Percentiles rank a stretch among this genome's conserved stretches.
These are phyloP conservation scores for Kuraishia molischiana DNA, from an alignment of 805 yeast genomes.

Conservation along the genomic window DNA sequence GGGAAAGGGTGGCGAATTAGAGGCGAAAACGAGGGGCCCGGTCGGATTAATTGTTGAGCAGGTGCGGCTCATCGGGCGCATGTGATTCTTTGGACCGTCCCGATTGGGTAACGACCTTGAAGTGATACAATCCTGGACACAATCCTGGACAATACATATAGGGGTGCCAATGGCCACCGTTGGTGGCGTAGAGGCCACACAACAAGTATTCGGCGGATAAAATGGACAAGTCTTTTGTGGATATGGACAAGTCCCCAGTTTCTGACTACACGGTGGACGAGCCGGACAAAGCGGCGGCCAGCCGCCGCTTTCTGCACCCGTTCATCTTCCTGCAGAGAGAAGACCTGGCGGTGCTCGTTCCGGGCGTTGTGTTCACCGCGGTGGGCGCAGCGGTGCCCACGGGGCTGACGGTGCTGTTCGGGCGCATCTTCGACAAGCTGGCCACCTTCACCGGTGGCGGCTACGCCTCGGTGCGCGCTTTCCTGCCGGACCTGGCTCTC, in stretches of 20 bases:
- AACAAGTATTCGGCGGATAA: too few species aligned
- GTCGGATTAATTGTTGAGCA: too few species aligned
- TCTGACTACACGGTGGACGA: too few species aligned
- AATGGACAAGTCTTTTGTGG: too few species aligned
- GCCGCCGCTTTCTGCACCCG: not conserved
- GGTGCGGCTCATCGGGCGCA: too few species aligned
- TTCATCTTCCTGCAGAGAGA: constrained; percentile 14
- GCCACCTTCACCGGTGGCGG: constrained; percentile 22
- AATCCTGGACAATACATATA: too few species aligned
- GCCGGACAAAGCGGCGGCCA: too few species aligned
- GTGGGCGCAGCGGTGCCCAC: constrained; percentile 52
- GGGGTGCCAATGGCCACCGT: too few species aligned
- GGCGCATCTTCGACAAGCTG: constrained; percentile 46
- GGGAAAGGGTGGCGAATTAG: not conserved
- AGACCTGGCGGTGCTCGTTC: constrained; percentile 13
- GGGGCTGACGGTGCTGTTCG: constrained; percentile 53
- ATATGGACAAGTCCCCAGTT: too few species aligned
- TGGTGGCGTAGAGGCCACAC: too few species aligned
- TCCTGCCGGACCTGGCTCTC: constrained; percentile 25
- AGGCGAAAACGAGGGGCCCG: too few species aligned
- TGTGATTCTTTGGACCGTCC: constrained; percentile 1
- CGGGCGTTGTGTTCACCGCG: constrained; percentile 21
- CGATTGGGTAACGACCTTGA: not conserved
- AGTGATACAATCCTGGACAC: too few species aligned
- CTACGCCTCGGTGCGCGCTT: constrained; percentile 18